These are phyloP conservation scores for Amphibolis antarctica DNA, from an alignment of 106 monocot genomes.

Conservation along the genomic window DNA sequence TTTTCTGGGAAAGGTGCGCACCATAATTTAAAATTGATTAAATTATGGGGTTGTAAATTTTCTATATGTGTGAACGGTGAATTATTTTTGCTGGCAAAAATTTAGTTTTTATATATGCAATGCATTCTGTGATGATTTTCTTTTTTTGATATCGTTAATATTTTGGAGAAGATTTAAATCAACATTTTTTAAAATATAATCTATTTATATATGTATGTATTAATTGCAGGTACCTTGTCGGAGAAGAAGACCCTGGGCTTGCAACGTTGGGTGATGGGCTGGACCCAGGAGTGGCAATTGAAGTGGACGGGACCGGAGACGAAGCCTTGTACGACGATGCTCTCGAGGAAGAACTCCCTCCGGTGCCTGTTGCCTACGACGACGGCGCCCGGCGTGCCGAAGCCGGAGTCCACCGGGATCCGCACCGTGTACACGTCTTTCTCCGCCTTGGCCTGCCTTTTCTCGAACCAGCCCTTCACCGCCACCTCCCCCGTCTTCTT, in stretches of 20 bases:
- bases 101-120: too few relatives aligned
- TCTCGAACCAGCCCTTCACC: conserved; percentile 59
- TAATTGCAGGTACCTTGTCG: conserved; percentile 38
- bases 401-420: conserved; percentile 53
- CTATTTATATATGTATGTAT: not conserved
- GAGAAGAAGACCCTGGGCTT: conserved; percentile 61
- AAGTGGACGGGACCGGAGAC: conserved; percentile 55
- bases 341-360: conserved; percentile 77
- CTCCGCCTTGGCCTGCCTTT: conserved; percentile 38
- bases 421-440: conserved; percentile 52
- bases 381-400: conserved; percentile 85
- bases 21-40: too few relatives aligned
- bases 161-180: too few relatives aligned
- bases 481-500: conserved; percentile 38
- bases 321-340: conserved; percentile 73
- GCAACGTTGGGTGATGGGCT: conserved; percentile 34
- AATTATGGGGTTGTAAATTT: too few relatives aligned
- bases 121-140: too few relatives aligned
- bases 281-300: conserved; percentile 90
- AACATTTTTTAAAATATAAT: too few relatives aligned
- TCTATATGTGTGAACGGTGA: too few relatives aligned
- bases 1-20: too few relatives aligned
- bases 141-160: too few relatives aligned
- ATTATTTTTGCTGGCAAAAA: too few relatives aligned
- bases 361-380: conserved; percentile 48